phyloP scores from a whole-genome alignment of 2,329 filamentous ascomycete genomes.

The Blastomyces parvus region DNA sequence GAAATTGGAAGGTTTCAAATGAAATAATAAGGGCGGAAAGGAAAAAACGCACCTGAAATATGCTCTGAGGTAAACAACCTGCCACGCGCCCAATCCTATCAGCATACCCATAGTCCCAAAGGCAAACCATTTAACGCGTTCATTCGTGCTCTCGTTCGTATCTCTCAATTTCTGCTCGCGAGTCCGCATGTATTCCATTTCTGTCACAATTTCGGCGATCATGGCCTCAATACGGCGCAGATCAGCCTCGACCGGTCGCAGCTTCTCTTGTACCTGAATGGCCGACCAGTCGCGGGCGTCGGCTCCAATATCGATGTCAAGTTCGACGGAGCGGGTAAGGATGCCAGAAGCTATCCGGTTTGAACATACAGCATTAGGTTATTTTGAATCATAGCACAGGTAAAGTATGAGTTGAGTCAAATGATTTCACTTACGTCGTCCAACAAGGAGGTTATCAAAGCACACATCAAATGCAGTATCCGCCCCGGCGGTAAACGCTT shows the following conservation, averaged over 20 bases:
- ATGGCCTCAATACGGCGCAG: slow-evolving; percentile 87
- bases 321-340: slow-evolving; percentile 65
- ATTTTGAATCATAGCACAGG: not conserved
- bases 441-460: slow-evolving; percentile 72
- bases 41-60: slow-evolving; percentile 66
- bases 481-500: slow-evolving; percentile 84
- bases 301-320: slow-evolving; percentile 92
- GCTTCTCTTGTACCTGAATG: slow-evolving; percentile 92
- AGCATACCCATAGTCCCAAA: slow-evolving; percentile 87
- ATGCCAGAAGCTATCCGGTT: slow-evolving; percentile 31
- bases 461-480: slow-evolving; percentile 94
- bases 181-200: slow-evolving; percentile 90
- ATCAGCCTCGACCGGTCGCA: slow-evolving; percentile 93
- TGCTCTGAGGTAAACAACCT: slow-evolving; percentile 92
- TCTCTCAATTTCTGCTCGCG: slow-evolving; percentile 94
- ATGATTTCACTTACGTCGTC: slow-evolving; percentile 48
- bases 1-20: not conserved
- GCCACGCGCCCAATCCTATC: slow-evolving; percentile 83
- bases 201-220: slow-evolving; percentile 73
- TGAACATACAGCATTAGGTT: slow-evolving; percentile 2
- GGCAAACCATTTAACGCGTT: slow-evolving; percentile 97
- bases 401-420: not conserved
- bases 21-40: not conserved
- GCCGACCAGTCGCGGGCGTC: slow-evolving; percentile 97
- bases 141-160: slow-evolving; percentile 99